phyloP scores from a whole-genome alignment of 495 filamentous ascomycete genomes.

The Aspergillus mulundensis region DNA sequence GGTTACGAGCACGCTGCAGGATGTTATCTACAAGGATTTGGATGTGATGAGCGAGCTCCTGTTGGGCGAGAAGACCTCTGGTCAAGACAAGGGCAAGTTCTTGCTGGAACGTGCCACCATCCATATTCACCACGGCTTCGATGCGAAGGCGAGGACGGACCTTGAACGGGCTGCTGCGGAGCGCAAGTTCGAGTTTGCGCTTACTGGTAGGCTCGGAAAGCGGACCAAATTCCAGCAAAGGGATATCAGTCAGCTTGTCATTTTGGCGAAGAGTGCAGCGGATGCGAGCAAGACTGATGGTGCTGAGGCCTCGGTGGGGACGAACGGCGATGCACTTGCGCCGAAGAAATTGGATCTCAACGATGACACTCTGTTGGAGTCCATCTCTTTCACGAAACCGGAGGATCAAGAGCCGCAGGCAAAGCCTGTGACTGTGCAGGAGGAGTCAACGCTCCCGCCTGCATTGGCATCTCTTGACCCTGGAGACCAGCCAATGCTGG shows the following conservation, averaged over 20 bases:
- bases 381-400: slow-evolving; percentile 69
- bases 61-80: slow-evolving; percentile 28
- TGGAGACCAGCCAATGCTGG: slow-evolving; percentile 74
- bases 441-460: slow-evolving; percentile 55
- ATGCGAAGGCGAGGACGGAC: slow-evolving; percentile 68
- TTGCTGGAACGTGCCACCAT: slow-evolving; percentile 78
- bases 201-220: slow-evolving; percentile 86
- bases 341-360: slow-evolving; percentile 73
- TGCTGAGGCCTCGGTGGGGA: neutral
- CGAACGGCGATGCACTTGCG: slow-evolving; percentile 23
- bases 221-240: slow-evolving; percentile 89
- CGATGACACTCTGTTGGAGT: slow-evolving; percentile 90
- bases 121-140: slow-evolving; percentile 79
- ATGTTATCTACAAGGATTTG: slow-evolving; percentile 50
- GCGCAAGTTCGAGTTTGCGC: slow-evolving; percentile 71
- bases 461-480: slow-evolving; percentile 62
- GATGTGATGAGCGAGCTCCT: slow-evolving; percentile 41
- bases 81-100: slow-evolving; percentile 55
- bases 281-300: slow-evolving; percentile 13
- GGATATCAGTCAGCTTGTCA: slow-evolving; percentile 85
- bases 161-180: slow-evolving; percentile 58
- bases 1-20: slow-evolving; percentile 61
- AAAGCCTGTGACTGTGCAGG: slow-evolving; percentile 36
- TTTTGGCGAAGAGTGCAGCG: slow-evolving; percentile 72
- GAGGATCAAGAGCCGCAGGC: slow-evolving; percentile 30